Conservation (phyloP, 2,329 filamentous ascomycete genomes). For the Ceratocystiopsis minuta region DNA sequence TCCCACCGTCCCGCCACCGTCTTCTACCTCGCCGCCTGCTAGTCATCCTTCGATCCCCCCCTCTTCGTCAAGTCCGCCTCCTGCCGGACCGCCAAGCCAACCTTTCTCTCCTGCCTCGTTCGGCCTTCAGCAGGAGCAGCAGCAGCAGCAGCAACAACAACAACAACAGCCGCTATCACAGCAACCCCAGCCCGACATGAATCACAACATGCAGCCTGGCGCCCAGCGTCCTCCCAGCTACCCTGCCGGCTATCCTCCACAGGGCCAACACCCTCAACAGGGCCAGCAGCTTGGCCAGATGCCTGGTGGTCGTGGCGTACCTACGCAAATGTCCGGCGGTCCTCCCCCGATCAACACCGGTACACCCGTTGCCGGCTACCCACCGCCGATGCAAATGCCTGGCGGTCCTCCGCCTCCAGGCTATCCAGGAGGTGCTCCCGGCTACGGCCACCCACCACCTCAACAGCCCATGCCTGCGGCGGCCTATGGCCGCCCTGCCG, state of each 20-base stretch:
- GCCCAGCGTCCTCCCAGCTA: conserved; percentile 48
- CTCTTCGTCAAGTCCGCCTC: neutral
- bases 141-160: neutral
- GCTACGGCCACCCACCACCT: conserved; percentile 29
- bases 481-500: conserved; percentile 25
- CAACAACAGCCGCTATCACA: neutral
- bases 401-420: conserved; percentile 27
- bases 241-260: conserved; percentile 32
- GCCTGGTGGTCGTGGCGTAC: conserved; percentile 25
- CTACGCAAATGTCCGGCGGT: conserved; percentile 42
- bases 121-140: neutral
- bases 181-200: conserved; percentile 40
- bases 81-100: too few relatives aligned
- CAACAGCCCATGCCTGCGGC: conserved; percentile 18
- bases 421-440: conserved; percentile 26
- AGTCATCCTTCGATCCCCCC: neutral
- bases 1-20: neutral
- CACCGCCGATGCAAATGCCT: conserved; percentile 31
- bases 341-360: conserved; percentile 51
- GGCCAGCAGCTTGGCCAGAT: too few relatives aligned
- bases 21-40: neutral
- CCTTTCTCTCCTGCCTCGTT: neutral
- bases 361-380: conserved; percentile 39
- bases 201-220: conserved; percentile 29
- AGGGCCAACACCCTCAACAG: conserved; percentile 20